Base-by-base conservation (phyloP, 176 grass and related monocot species). In the Bolboschoenus planiculmis region DNA sequence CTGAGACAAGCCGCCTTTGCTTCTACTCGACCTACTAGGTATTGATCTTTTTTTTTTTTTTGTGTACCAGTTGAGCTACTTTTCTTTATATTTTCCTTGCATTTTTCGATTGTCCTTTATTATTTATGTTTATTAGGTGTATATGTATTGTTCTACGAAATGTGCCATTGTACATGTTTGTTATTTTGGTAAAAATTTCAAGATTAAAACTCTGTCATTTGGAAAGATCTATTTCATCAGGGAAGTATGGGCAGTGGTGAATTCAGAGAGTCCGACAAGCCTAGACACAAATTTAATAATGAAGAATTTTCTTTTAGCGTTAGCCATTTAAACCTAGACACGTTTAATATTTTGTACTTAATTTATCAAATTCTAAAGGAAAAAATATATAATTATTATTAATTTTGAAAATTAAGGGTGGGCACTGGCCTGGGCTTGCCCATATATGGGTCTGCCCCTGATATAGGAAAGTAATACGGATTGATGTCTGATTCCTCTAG, bases 131-230 rank as follows among this genome's bases (percentile, higher is more conserved):
- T 63, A 58, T 40, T 55, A 57, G 51, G n/a, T 61, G 53, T 86
- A 43, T 86, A 64, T 36, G 26, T 50, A 13, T 51, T 76, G 43
- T 76, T 36, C 7, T 68, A 27, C 50, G 36, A 81, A 86, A 86
- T 81, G 37, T 35, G 42, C 64, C 26, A 77, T 33, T 57, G 20
- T 78, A 64, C 24, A 10, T 85, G 5, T 20, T 24, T 59, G 71
- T 16, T 61, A 50, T 30, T 31, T 33, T 50, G 13, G 26, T 47
- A 50, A 51, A 44, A 10, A 68, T 68, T 68, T 24, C 68, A 47
- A 47, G 7, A 16, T 5, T 74, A 29, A 4, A 14, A 74, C 18
- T 15, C 23, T 14, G 40, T 73, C 9, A 73, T 11, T 46, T 73
- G 29, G 13, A 65, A 65, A 44, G 37, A 68, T 73, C n/a, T 73